Evolutionary conservation across 2,329 filamentous ascomycete genomes (phyloP).

Genomic region (Diplodia seriata): DNA sequence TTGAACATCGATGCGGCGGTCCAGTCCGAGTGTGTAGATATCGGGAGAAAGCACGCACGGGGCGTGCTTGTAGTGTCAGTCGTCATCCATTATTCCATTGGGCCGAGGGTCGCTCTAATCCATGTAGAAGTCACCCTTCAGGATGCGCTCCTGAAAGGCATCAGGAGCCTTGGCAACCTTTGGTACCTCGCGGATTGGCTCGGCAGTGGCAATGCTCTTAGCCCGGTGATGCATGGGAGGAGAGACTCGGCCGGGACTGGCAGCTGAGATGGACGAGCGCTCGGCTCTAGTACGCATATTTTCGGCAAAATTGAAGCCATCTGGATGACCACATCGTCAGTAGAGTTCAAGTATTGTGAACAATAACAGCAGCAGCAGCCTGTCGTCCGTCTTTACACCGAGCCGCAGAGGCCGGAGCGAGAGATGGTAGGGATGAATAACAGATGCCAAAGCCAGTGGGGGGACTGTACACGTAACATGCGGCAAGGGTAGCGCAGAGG

Average conservation of each 20-base stretch:
- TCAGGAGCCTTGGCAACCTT: conserved; percentile 73
- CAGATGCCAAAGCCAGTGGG: conserved; percentile 38
- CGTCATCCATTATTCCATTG: background rate
- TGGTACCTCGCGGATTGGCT: conserved; percentile 60
- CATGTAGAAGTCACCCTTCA: conserved; percentile 99
- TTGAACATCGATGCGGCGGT: conserved; percentile 13
- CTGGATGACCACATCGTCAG: conserved; percentile 71
- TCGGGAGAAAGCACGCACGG: background rate
- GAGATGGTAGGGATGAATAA: conserved; percentile 4
- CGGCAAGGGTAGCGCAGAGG: conserved; percentile 31
- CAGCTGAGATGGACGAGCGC: conserved; percentile 68
- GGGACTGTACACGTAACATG: conserved; percentile 37
- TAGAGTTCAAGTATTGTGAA: conserved; percentile 57
- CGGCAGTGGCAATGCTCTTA: conserved; percentile 71
- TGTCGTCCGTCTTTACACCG: conserved; percentile 14
- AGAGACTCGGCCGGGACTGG: conserved; percentile 47
- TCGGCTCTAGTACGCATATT: conserved; percentile 91
- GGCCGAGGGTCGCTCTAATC: conserved; percentile 62
- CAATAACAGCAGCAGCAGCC: background rate
- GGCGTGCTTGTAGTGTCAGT: background rate
- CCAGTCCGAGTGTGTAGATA: background rate
- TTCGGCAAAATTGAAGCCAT: conserved; percentile 97
- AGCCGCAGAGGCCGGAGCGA: background rate
- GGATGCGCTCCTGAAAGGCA: conserved; percentile 93
- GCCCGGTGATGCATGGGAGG: conserved; percentile 65